These are phyloP conservation scores for Begonia peltatifolia DNA, from an alignment of 306 rosid genomes.

Conservation along the genomic window DNA sequence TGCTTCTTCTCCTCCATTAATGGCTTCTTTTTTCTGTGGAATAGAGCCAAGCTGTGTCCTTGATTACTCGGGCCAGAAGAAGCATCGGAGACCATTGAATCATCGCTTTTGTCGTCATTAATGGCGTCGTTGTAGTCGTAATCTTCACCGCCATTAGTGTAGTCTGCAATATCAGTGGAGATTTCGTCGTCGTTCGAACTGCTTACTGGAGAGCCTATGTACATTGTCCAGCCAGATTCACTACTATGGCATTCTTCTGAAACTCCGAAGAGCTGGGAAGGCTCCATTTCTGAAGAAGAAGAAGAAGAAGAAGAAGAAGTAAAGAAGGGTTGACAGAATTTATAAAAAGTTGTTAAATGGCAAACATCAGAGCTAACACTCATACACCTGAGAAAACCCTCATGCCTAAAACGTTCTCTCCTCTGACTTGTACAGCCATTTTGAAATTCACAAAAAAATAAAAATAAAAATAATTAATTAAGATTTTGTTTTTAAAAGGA, in stretches of 20 bases:
- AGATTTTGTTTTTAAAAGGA: too few species aligned
- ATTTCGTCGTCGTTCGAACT: slow-evolving; percentile 15
- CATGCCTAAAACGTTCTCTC: not conserved
- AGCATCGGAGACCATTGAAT: slow-evolving; percentile 98
- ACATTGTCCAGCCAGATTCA: slow-evolving; percentile 99
- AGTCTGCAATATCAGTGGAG: slow-evolving; percentile 5
- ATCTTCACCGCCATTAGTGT: slow-evolving; percentile 2
- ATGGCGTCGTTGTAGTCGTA: slow-evolving; percentile 1
- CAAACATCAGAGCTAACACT: not conserved
- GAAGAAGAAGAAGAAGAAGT: not conserved
- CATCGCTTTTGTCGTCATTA: slow-evolving; percentile 49
- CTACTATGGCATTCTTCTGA: slow-evolving; percentile 83
- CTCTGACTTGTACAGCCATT: slow-evolving; percentile 7
- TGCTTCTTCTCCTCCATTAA: slow-evolving; percentile 16
- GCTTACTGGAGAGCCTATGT: slow-evolving; percentile 56
- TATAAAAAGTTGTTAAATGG: not conserved
- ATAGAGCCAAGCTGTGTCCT: slow-evolving; percentile 10
- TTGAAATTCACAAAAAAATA: not conserved
- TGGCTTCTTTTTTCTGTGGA: slow-evolving; percentile 18
- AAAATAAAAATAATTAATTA: too few species aligned
- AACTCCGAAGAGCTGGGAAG: slow-evolving; percentile 34
- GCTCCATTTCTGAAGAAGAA: slow-evolving; percentile 34
- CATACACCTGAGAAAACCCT: not conserved
- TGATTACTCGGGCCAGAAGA: slow-evolving; percentile 68
- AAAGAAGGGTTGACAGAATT: not conserved